Percentiles rank a stretch among this genome's conserved stretches.
Conservation (phyloP, 78 protist species). For the Chrysochromulina parva region DNA sequence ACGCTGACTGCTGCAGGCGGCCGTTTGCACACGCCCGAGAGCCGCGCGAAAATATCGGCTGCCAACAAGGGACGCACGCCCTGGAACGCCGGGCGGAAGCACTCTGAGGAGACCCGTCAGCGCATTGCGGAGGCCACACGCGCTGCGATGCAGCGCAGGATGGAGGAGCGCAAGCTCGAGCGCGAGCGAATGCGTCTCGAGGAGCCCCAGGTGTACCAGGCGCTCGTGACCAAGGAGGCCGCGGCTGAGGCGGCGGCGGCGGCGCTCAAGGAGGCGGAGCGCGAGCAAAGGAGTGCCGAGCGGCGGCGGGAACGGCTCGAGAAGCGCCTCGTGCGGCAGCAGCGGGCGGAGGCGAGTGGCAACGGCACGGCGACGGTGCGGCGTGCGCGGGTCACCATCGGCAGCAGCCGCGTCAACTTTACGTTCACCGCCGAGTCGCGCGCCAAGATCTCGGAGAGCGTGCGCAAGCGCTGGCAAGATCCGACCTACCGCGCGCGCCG, state of each 20-base stretch:
- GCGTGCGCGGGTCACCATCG: not conserved
- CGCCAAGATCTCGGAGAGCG: conserved; percentile 9
- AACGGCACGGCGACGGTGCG: not conserved
- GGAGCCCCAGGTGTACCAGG: not conserved
- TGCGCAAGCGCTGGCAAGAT: not conserved
- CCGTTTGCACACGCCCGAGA: not conserved
- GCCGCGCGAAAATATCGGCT: conserved; percentile 18
- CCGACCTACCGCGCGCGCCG: not conserved
- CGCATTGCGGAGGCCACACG: not conserved
- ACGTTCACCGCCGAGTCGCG: not conserved
- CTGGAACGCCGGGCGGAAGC: not conserved
- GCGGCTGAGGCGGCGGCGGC: not conserved
- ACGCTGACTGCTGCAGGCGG: not conserved
- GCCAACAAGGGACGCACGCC: conserved; percentile 24
- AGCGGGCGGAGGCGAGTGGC: not conserved
- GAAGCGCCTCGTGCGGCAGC: not conserved
- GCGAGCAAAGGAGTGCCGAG: not conserved
- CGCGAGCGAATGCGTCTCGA: not conserved
- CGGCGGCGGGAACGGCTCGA: not conserved
- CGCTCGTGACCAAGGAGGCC: no score
- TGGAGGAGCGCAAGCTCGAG: not conserved
- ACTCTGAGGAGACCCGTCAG: not conserved
- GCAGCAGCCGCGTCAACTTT: no score
- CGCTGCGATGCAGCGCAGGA: not conserved
- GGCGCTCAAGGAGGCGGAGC: not conserved